phyloP scores from a whole-genome alignment of 2,329 filamentous ascomycete species.

The Plenodomus lindquistii region DNA sequence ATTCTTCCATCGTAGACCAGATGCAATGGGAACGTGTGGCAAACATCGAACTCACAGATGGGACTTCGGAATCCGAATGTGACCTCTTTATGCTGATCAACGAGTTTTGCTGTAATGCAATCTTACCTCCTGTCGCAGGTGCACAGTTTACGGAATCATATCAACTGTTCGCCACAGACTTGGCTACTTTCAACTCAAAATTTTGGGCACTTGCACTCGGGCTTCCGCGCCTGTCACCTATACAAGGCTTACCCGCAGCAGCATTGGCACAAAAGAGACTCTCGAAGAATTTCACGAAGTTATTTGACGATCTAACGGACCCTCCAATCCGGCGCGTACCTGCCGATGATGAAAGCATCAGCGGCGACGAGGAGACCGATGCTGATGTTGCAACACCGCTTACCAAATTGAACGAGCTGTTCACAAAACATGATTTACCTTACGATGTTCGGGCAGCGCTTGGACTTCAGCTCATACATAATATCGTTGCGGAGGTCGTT shows the following conservation, averaged over 20 bases:
- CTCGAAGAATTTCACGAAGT: constrained; percentile 28
- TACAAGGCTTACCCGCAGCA: constrained; percentile 49
- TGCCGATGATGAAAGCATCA: constrained; percentile 39
- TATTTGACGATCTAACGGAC: constrained; percentile 33
- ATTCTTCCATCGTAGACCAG: constrained; percentile 63
- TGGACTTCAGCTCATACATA: constrained; percentile 33
- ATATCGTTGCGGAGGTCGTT: constrained; percentile 32
- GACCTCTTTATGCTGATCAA: constrained; percentile 53
- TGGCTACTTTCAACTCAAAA: constrained; percentile 59
- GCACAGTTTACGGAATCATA: constrained; percentile 56
- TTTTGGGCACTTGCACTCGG: constrained; percentile 60
- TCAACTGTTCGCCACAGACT: constrained; percentile 52
- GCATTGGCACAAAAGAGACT: constrained; percentile 40
- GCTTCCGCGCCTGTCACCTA: constrained; percentile 59
- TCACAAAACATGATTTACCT: constrained; percentile 32
- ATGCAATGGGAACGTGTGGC: constrained; percentile 63
- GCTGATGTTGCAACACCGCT: constrained; percentile 39
- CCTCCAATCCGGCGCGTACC: constrained; percentile 31
- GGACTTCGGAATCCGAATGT: constrained; percentile 53
- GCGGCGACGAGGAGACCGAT: constrained; percentile 39
- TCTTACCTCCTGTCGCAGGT: constrained; percentile 55
- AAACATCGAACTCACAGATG: constrained; percentile 49
- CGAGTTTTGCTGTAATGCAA: constrained; percentile 59
- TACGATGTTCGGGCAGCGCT: constrained; percentile 35
- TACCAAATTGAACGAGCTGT: constrained; percentile 35